Base-by-base conservation (phyloP, 805 yeast genomes). In the Candida sphagnicola region DNA sequence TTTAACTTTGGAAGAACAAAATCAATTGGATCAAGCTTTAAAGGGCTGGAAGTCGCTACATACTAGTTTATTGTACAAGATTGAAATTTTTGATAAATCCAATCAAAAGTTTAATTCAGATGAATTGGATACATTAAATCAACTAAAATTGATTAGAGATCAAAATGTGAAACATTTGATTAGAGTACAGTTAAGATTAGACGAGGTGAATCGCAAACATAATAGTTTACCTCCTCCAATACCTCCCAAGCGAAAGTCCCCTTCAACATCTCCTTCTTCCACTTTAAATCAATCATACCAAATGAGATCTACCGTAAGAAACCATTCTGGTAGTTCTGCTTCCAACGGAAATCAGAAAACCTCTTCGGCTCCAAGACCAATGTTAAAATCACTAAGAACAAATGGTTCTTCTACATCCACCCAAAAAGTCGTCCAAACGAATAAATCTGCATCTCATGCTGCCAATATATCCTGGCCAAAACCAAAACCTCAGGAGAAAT, bases 11-110 rank as follows among this genome's bases (percentile, higher is more conserved):
- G 89, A 84, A 49, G 82, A 82, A 42, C 62, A 66, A 14, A 65
- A 70, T 24, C 68, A 73, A 15, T 56, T 69, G 32, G 74, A 68
- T 35, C 77, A 73, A 13, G 84, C 89, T 2, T 59, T 82, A 15
- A 76, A 74, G 42, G 90, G 90, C 2, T 83, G 91, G 90, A 82
- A 79, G 46, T 66, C 79, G 2, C 59, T 85, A n/a, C 86, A 80
- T 45, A 78, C 85, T 2, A 72, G 75, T 34, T 67, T 80, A 2
- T 66, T 77, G 34, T 75, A 66, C 52, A 77, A 77, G 48, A 59
- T 82, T 31, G 85, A 80, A 43, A 56, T 38, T 47, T 83, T 48
- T 72, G 82, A 51, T 61, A 74, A 56, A 57, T 43, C 56, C 54
- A 51, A 53, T 53, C 21, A 47, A 32, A 65, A 62, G 40, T 44